Base-by-base conservation (phyloP, 371 early-diverging fungal genomes). In the Chytridium lagenaria region DNA sequence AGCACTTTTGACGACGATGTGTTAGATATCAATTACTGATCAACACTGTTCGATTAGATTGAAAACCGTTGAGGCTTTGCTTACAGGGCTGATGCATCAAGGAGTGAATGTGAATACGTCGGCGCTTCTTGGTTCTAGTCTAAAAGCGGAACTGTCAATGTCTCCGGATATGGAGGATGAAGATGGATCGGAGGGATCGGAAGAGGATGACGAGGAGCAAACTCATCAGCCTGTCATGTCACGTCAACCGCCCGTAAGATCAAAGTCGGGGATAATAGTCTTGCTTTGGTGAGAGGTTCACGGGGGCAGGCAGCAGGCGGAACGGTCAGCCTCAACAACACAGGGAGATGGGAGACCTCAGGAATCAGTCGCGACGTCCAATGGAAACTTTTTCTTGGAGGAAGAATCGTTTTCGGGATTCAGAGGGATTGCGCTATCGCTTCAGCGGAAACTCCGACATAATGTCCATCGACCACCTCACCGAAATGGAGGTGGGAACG, bases 51-150 rank as follows among this genome's bases (percentile, higher is more conserved):
- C n/a, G 52, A 44, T 61, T 30, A 59, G 77, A 22, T 50, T 77
- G 34, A 72, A 70, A 30, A 73, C 77, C 0, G 77, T 77, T 22
- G 77, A 77, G 39, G 63, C 73, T n/a, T 66, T 77, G 5, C 67
- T 77, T 12, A 69, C 67, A 57, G 73, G 73, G 16, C 67, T 77
- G 0, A 73, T 77, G 63, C 63, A 63, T 12, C 31, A 63, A 16
- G 63, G 63, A 12, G 63, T 55, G 10, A 10, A 55, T 7, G 55
- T 55, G 16, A 55, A 55, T 28, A 26, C 55, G 16, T 7, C 55
- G 10, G 26, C 26, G 55, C 30, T 55, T 7, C 26, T 26, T n/a
- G n/a, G n/a, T 23, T 28, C 55, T 55, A 7, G 16, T 16, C 26
- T 55, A 28, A 10, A 26, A 7, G 55, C 5, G 10, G 55, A 55